Evolutionary conservation across 495 filamentous ascomycete genomes (phyloP), one percentile per base, ranked within the genome.

Genomic region (Wilcoxina mikolae): DNA sequence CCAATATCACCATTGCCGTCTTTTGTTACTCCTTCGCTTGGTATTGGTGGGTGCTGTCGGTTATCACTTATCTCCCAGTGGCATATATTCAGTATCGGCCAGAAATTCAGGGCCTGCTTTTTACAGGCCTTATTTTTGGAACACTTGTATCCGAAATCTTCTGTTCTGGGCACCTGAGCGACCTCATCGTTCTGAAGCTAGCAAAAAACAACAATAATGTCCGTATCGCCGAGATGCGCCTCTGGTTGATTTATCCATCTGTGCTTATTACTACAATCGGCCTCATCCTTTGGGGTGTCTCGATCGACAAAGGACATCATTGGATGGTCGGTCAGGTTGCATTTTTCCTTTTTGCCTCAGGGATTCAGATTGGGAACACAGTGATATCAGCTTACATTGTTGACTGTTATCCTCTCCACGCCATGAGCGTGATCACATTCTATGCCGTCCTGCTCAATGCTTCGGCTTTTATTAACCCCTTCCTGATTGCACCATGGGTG

Each of bases 21-120:
- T 50, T 76, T 15, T 68, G 71, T 18, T 82, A 76, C 64, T 73
- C 67, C 50, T 81, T 80, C 56, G 60, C 69, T 2, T 79, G 74
- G 74, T 81, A 81, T 64, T 81, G 78, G 78, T 81, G 77, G 77
- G 65, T 82, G 10, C 57, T 80, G 4, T 78, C 75, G 0, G 68
- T 81, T 10, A 75, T 81, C 22, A 81, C 79, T 2, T 71, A 78
- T 68, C 66, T 79, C 5, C 79, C 79, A 0, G 69, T 71, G 18
- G 78, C 78, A n/a, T 82, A 82, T 56, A 59, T 62, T 26, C 51
- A 62, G 9, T 78, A 75, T 52, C 59, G 62, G 0, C 73, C 76
- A 3, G 64, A 78, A 12, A 74, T 76, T 25, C 78, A 81, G 57
- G 78, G 79, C 2, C 64, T 82, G 0, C 60, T 80, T 5, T 81